Conservation (phyloP, 129 eudicot species). For the Logfia minima region DNA sequence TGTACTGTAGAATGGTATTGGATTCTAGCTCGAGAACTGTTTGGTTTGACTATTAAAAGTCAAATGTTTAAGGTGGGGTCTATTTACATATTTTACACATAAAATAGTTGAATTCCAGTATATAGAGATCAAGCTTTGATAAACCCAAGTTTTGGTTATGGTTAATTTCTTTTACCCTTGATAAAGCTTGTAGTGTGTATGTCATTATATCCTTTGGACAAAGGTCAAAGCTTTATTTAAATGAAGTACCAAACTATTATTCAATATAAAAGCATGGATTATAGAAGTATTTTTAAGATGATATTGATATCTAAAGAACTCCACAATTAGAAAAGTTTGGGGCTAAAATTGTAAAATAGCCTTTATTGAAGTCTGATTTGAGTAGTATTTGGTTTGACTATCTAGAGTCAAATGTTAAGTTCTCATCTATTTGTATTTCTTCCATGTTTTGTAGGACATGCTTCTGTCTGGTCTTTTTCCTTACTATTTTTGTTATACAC, state of each 20-base stretch:
- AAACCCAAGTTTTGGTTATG: neutral
- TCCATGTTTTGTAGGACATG: neutral
- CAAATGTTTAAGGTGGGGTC: slow-evolving; percentile 16
- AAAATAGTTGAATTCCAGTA: slow-evolving; percentile 23
- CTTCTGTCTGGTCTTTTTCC: neutral
- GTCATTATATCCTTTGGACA: slow-evolving; percentile 10
- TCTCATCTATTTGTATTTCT: neutral
- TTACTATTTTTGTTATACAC: neutral
- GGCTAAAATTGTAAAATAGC: neutral
- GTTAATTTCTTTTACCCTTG: neutral
- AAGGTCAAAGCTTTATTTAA: slow-evolving; percentile 8
- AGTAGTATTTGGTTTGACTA: slow-evolving; percentile 4
- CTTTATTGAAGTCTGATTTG: neutral
- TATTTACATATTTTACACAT: slow-evolving; percentile 5
- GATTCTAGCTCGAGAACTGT: slow-evolving; percentile 18
- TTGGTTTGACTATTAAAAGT: slow-evolving; percentile 31
- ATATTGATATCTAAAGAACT: neutral
- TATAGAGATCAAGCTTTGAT: neutral
- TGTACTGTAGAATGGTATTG: slow-evolving; percentile 13
- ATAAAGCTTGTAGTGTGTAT: slow-evolving; percentile 11
- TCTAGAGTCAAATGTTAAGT: slow-evolving; percentile 1
- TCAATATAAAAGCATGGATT: neutral
- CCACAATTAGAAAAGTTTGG: neutral
- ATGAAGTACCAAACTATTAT: too few species aligned
- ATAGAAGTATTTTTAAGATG: neutral